Conservation (phyloP, 768 basidiomycete genomes). For the Lactarius akahatsu region DNA sequence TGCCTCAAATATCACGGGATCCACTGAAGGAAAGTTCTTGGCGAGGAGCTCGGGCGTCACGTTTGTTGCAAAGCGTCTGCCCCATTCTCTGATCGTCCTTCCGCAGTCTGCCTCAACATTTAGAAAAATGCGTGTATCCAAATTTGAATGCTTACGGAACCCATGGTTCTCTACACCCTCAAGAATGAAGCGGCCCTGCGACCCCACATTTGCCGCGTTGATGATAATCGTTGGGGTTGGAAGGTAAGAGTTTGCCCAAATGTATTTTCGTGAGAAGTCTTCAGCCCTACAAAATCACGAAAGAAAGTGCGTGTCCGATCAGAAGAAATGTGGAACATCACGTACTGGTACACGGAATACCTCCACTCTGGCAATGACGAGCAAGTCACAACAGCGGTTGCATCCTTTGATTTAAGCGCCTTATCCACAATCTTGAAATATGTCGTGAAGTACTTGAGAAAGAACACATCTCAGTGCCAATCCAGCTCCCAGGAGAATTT, state of each 20-base stretch:
- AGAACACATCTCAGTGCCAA: slow-evolving; percentile 2
- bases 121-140: slow-evolving; percentile 2
- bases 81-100: slow-evolving; percentile 36
- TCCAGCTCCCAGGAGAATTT: neutral
- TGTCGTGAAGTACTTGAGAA: slow-evolving; percentile 47
- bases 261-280: slow-evolving; percentile 84
- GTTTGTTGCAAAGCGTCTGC: slow-evolving; percentile 40
- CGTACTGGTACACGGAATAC: slow-evolving; percentile 67
- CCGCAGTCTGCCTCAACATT: slow-evolving; percentile 30
- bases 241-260: slow-evolving; percentile 87
- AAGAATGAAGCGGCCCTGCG: slow-evolving; percentile 75
- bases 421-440: slow-evolving; percentile 50
- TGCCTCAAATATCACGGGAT: slow-evolving; percentile 54
- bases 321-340: slow-evolving; percentile 1
- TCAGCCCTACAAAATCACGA: slow-evolving; percentile 49
- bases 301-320: too few species aligned
- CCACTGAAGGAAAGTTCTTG: slow-evolving; percentile 58
- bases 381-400: slow-evolving; percentile 68
- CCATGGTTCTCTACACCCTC: slow-evolving; percentile 85
- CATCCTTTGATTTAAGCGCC: slow-evolving; percentile 50
- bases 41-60: slow-evolving; percentile 54
- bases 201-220: slow-evolving; percentile 64
- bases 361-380: slow-evolving; percentile 47
- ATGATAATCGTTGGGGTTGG: slow-evolving; percentile 82
- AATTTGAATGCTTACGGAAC: slow-evolving; percentile 50